Evolutionary conservation across 2,329 filamentous ascomycete genomes (phyloP), one percentile per base, ranked within the genome.

Genomic region (Biscogniauxia sp.): DNA sequence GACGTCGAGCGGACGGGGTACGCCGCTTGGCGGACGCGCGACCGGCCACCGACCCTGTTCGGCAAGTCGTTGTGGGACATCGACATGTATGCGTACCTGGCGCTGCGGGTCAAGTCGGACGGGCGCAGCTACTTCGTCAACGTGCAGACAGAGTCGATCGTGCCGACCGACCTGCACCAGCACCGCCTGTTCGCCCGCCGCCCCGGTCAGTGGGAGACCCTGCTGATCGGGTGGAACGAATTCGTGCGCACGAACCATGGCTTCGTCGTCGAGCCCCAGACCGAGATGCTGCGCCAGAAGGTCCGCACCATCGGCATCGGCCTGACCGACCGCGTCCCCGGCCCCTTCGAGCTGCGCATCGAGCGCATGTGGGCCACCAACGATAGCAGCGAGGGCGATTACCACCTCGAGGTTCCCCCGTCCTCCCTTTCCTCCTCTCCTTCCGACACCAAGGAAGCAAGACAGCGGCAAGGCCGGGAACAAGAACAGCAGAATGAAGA

Each of bases 241-340:
- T 98, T 99, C 77, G 94, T 99, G 61, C 84, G 95, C 64, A 99
- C 95, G 15, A 98, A 97, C 73, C 87, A 96, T 71, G 95, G 95
- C 6, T 87, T 91, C 69, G 92, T 96, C 1, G 88, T 97, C 5
- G 93, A 98, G 78, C 95, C 95, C 32, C 94, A 98, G 80, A 88
- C 89, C 13, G 93, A 96, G 74, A 88, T 99, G 76, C 78, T 97
- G 73, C 86, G 90, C 64, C 90, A 96, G 70, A 93, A 92, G 75
- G 88, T 99, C 28, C 85, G 87, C 72, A 96, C 88, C 26, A 81
- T 99, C 20, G 95, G 95, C 1, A 87, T 98, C 60, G 92, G 93
- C 5, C 76, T 97, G 71, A 97, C 93, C 57, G 95, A 99, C 75
- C 85, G 95, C 17, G 84, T 96, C 45, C 90, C 92, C 6, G 95